These are phyloP conservation scores for Anacardium occidentale DNA, from an alignment of 345 rosid genomes.

Conservation along the genomic window DNA sequence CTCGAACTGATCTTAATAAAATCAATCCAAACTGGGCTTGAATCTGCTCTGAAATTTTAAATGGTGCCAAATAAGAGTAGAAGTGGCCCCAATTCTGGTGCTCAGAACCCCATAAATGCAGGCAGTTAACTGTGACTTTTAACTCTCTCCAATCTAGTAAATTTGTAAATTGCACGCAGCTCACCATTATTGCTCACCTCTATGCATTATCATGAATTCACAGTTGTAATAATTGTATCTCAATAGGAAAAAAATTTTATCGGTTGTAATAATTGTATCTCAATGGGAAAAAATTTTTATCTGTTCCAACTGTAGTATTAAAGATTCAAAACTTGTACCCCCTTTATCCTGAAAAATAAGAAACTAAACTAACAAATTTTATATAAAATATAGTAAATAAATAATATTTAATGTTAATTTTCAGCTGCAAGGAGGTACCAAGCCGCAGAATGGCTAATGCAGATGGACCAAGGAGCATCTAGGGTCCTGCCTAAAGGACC, in stretches of 20 bases:
- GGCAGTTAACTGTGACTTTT: not conserved
- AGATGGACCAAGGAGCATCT: conserved; percentile 70
- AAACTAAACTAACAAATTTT: not conserved
- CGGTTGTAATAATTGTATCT: not conserved
- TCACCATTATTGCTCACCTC: conserved; percentile 9
- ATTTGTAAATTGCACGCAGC: not conserved
- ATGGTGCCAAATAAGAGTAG: conserved; percentile 4
- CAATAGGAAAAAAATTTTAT: too few species aligned
- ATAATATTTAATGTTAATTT: not conserved
- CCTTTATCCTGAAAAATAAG: not conserved
- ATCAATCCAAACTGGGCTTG: too few species aligned
- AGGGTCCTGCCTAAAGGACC: conserved; percentile 61
- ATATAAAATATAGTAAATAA: not conserved
- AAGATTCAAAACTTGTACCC: not conserved
- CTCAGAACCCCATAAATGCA: conserved; percentile 9
- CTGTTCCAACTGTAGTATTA: not conserved
- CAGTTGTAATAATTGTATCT: not conserved
- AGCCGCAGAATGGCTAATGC: conserved; percentile 89
- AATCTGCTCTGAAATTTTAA: too few species aligned
- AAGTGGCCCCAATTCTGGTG: conserved; percentile 4
- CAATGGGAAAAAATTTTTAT: too few species aligned
- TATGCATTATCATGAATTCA: not conserved
- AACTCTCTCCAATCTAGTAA: not conserved
- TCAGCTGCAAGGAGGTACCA: conserved; percentile 84
- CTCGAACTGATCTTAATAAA: too few species aligned